These are phyloP conservation scores for Iodosphaeria phyllophila DNA, from an alignment of 2,329 filamentous ascomycete species.

Conservation along the genomic window DNA sequence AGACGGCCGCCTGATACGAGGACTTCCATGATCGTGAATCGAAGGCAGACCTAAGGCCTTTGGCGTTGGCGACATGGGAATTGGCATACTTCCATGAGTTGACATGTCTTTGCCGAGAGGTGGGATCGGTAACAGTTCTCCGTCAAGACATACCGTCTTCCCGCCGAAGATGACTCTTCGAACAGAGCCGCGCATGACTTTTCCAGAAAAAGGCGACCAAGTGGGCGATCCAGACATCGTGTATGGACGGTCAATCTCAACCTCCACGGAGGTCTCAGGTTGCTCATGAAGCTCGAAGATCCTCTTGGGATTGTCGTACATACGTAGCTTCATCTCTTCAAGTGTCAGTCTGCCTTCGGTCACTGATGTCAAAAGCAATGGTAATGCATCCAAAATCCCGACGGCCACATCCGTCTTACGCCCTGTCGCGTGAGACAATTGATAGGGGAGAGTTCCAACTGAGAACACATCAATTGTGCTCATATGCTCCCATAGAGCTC, in stretches of 20 bases:
- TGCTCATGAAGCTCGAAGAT: slow-evolving; percentile 76
- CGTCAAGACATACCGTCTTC: slow-evolving; percentile 58
- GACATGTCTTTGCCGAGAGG: slow-evolving; percentile 60
- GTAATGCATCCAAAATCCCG: slow-evolving; percentile 56
- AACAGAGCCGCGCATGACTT: slow-evolving; percentile 47
- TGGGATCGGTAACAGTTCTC: slow-evolving; percentile 35
- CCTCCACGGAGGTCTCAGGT: slow-evolving; percentile 51
- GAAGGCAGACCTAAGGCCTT: slow-evolving; percentile 16
- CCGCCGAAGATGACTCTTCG: slow-evolving; percentile 61
- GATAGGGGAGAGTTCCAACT: slow-evolving; percentile 60
- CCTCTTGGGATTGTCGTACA: slow-evolving; percentile 62
- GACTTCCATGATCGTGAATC: too few species aligned
- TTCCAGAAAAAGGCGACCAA: slow-evolving; percentile 59
- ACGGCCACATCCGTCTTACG: slow-evolving; percentile 35
- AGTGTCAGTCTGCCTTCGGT: slow-evolving; percentile 54
- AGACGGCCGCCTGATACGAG: too few species aligned
- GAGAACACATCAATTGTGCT: slow-evolving; percentile 62
- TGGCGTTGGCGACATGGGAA: slow-evolving; percentile 30
- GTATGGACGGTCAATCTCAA: slow-evolving; percentile 58
- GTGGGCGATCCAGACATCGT: slow-evolving; percentile 28
- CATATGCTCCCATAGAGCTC: slow-evolving; percentile 56
- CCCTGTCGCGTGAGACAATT: slow-evolving; percentile 40
- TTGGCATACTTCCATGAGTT: slow-evolving; percentile 32
- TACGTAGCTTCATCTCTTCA: slow-evolving; percentile 50
- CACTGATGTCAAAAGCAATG: slow-evolving; percentile 58